Percentiles rank a stretch among this genome's conserved stretches.
Conservation (phyloP, 768 basidiomycete genomes). For the Imleria badia region DNA sequence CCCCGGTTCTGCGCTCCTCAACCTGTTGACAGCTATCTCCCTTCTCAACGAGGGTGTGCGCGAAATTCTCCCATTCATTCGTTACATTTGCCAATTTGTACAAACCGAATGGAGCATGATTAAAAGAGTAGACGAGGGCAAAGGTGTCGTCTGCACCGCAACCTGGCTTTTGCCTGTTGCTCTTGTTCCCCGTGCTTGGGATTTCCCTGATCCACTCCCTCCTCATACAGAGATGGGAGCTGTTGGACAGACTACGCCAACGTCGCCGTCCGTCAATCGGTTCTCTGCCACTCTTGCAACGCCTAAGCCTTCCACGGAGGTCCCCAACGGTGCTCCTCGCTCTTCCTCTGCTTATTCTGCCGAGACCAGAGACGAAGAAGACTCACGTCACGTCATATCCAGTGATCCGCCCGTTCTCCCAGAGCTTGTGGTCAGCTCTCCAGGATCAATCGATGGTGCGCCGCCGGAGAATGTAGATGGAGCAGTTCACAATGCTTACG, state of each 20-base stretch:
- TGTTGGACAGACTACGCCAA: constrained; percentile 20
- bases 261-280: constrained; percentile 21
- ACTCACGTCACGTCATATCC: constrained; percentile 25
- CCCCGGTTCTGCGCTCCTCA: constrained; percentile 55
- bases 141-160: constrained; percentile 84
- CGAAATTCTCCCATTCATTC: constrained; percentile 81
- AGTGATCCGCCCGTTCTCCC: constrained; percentile 33
- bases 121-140: constrained; percentile 59
- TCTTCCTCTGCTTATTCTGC: constrained; percentile 32
- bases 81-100: constrained; percentile 77
- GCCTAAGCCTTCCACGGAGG: constrained; percentile 31
- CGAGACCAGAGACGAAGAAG: constrained; percentile 28
- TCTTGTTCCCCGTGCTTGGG: constrained; percentile 78
- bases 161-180: constrained; percentile 90
- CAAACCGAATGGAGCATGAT: constrained; percentile 74
- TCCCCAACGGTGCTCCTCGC: constrained; percentile 17
- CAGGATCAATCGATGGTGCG: constrained; percentile 32
- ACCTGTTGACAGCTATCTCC: constrained; percentile 72
- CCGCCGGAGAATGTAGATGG: constrained; percentile 17
- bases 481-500: constrained; percentile 12
- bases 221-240: constrained; percentile 25
- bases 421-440: constrained; percentile 36
- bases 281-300: constrained; percentile 27
- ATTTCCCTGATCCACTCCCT: constrained; percentile 52
- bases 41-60: constrained; percentile 71